Evolutionary conservation across 139 green algal species (phyloP).

Genomic region (Asterochloris erici): DNA sequence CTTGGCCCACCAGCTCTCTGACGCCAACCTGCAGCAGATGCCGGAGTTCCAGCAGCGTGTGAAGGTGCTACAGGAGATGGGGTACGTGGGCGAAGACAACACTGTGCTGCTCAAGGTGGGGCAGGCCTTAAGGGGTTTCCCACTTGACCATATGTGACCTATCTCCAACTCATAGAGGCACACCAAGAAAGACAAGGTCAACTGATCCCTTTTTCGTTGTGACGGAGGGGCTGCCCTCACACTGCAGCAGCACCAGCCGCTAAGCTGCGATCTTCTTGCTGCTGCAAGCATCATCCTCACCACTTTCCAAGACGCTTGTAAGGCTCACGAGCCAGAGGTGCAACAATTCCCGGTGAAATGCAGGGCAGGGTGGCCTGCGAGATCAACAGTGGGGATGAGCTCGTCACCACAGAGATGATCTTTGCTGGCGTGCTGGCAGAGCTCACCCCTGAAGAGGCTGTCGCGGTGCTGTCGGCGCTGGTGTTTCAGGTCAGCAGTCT

Average conservation of each 20-base stretch:
- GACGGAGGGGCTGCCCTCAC: too few relatives aligned
- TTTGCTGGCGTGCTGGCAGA: conserved; percentile 79
- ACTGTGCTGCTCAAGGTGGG: conserved; percentile 74
- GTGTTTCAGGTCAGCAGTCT: conserved; percentile 84
- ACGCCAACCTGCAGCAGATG: conserved; percentile 80
- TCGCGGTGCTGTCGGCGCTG: conserved; percentile 85
- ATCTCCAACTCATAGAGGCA: too few relatives aligned
- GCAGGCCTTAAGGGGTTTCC: background rate
- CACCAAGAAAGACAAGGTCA: too few relatives aligned
- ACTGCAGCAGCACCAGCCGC: too few relatives aligned
- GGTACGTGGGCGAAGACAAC: conserved; percentile 70
- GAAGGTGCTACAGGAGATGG: conserved; percentile 72
- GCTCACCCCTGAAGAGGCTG: conserved; percentile 80
- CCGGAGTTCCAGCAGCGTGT: conserved; percentile 85
- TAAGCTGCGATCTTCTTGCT: too few relatives aligned
- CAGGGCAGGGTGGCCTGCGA: conserved; percentile 88
- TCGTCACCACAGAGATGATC: conserved; percentile 89
- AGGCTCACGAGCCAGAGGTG: background rate
- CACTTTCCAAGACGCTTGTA: too few relatives aligned
- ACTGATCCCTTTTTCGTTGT: too few relatives aligned
- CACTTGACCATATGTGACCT: background rate
- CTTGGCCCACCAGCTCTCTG: conserved; percentile 54
- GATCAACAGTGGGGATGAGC: conserved; percentile 89
- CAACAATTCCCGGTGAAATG: background rate
- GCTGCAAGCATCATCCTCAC: too few relatives aligned